Conservation (phyloP, 177 flowering plant species). For the Vitis hybrid region DNA sequence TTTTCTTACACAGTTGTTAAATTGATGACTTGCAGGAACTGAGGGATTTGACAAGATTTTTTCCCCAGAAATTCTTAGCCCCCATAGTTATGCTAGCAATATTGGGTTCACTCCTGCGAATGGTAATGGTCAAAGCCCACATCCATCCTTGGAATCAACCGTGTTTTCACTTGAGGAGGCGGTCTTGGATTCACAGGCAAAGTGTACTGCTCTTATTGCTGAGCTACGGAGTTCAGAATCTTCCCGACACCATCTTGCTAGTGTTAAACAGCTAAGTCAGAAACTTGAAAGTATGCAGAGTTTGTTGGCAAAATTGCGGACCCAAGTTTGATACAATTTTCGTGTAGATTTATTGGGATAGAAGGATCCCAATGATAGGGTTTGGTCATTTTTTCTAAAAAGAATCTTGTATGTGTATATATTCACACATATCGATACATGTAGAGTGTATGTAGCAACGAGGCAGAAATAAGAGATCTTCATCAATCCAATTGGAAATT, state of each 20-base stretch:
- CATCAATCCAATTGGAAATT: too few species aligned
- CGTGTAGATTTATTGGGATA: conserved; percentile 9
- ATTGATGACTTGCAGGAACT: conserved; percentile 57
- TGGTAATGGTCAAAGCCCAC: conserved; percentile 20
- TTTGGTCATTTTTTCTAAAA: conserved; percentile 23
- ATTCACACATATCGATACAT: background rate
- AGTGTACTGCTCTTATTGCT: conserved; percentile 51
- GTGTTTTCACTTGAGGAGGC: conserved; percentile 70
- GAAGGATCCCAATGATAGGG: conserved; percentile 17
- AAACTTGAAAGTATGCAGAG: conserved; percentile 67
- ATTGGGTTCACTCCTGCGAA: conserved; percentile 32
- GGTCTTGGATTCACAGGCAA: conserved; percentile 61
- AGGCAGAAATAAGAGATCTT: too few species aligned
- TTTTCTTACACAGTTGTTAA: background rate
- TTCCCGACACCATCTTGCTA: conserved; percentile 37
- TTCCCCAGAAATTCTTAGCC: conserved; percentile 49
- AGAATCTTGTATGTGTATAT: conserved; percentile 17
- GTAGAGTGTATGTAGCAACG: too few species aligned
- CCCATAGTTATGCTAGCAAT: conserved; percentile 34
- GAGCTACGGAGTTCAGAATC: conserved; percentile 35
- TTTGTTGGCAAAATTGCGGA: conserved; percentile 48
- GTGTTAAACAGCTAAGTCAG: conserved; percentile 50
- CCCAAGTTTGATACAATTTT: conserved; percentile 40
- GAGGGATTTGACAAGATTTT: conserved; percentile 77
- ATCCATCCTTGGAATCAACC: conserved; percentile 46